Conservation (phyloP, 352 stramenopile genomes). For the Globisporangium nodosum region DNA sequence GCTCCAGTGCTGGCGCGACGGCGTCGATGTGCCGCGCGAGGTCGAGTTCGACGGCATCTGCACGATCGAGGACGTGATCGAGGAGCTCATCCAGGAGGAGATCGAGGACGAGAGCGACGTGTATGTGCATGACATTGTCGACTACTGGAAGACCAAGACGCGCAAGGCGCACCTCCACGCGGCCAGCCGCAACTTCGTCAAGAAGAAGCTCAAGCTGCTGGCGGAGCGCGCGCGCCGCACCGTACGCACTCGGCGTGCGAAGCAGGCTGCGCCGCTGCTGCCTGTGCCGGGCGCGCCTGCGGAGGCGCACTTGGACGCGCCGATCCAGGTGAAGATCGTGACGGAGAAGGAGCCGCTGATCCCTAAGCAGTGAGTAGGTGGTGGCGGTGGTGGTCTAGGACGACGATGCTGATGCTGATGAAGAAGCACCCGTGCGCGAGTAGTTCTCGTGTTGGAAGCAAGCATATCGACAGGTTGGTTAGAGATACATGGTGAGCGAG, state of each 20-base stretch:
- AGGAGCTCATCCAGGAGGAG: constrained; percentile 87
- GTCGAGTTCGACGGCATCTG: constrained; percentile 82
- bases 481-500: not conserved
- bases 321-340: constrained; percentile 32
- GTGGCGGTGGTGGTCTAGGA: not conserved
- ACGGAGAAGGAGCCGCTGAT: constrained; percentile 25
- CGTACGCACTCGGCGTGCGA: constrained; percentile 26
- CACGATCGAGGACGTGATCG: constrained; percentile 90
- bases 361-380: not conserved
- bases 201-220: constrained; percentile 47
- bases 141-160: constrained; percentile 45
- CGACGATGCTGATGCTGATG: too few species aligned
- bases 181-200: constrained; percentile 31
- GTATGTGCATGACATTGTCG: constrained; percentile 51
- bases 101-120: constrained; percentile 89
- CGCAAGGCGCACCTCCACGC: constrained; percentile 28
- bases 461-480: not conserved
- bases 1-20: constrained; percentile 47
- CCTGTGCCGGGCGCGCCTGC: not conserved
- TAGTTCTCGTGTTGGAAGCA: not conserved
- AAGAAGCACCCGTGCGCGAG: too few species aligned
- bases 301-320: constrained; percentile 14
- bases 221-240: constrained; percentile 44
- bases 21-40: constrained; percentile 24
- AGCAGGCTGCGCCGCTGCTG: not conserved